These are phyloP conservation scores for Boletellus deceptivus DNA, from an alignment of 1,284 basidiomycete genomes.

Conservation along the genomic window DNA sequence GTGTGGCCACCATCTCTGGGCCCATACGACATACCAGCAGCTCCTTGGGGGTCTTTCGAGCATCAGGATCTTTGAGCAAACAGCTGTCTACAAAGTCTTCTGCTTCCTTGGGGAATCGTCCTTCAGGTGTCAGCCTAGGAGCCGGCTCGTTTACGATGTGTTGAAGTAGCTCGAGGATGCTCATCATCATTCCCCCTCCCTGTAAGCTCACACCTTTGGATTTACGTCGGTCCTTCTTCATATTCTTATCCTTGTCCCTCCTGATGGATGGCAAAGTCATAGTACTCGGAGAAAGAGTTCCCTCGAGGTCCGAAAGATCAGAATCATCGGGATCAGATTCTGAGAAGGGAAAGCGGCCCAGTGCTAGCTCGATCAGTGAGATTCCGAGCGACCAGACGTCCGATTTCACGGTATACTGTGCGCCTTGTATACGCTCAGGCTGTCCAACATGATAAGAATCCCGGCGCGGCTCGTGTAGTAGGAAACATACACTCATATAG, in stretches of 20 bases:
- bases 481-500: slow-evolving; percentile 91
- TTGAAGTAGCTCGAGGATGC: slow-evolving; percentile 93
- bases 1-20: not conserved
- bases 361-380: slow-evolving; percentile 89
- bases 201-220: slow-evolving; percentile 85
- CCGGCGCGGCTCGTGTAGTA: slow-evolving; percentile 1
- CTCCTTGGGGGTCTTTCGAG: slow-evolving; percentile 77
- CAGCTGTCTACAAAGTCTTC: slow-evolving; percentile 82
- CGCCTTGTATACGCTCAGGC: slow-evolving; percentile 99
- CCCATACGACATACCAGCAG: slow-evolving; percentile 57
- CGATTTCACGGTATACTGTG: slow-evolving; percentile 95
- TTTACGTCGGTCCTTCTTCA: slow-evolving; percentile 58
- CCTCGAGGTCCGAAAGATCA: slow-evolving; percentile 68
- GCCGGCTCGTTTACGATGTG: slow-evolving; percentile 98
- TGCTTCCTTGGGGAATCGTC: slow-evolving; percentile 68
- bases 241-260: slow-evolving; percentile 37
- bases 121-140: slow-evolving; percentile 70
- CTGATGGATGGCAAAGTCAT: slow-evolving; percentile 34
- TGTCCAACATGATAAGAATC: slow-evolving; percentile 36
- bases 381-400: slow-evolving; percentile 98
- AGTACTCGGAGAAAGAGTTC: slow-evolving; percentile 59
- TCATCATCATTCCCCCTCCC: slow-evolving; percentile 93
- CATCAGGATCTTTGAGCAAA: slow-evolving; percentile 79
- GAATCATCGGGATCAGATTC: slow-evolving; percentile 64
- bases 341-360: slow-evolving; percentile 91